phyloP scores from a whole-genome alignment of 495 filamentous ascomycete genomes.

The Xylaria intraflava region DNA sequence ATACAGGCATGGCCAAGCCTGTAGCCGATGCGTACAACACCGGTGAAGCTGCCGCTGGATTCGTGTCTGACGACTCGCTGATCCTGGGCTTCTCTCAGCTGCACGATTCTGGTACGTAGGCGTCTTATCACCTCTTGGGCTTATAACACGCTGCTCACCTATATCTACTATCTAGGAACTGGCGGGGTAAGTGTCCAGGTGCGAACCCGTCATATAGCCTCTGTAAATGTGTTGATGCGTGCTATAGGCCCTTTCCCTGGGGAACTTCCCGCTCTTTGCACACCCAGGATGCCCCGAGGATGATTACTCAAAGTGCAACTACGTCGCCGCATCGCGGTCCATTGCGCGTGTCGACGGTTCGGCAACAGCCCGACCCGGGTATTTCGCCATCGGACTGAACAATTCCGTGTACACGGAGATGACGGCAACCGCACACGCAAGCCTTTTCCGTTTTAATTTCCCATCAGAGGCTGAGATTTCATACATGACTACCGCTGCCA shows the following conservation, averaged over 20 bases:
- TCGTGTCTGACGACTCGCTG: slow-evolving; percentile 50
- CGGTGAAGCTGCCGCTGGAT: slow-evolving; percentile 62
- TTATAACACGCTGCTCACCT: slow-evolving; percentile 10
- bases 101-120: slow-evolving; percentile 55
- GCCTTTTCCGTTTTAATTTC: slow-evolving; percentile 65
- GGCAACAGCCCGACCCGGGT: slow-evolving; percentile 56
- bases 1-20: slow-evolving; percentile 57
- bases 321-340: slow-evolving; percentile 43
- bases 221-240: slow-evolving; percentile 22
- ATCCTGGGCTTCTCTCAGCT: slow-evolving; percentile 53
- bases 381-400: slow-evolving; percentile 57
- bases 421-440: slow-evolving; percentile 58
- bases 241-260: slow-evolving; percentile 50
- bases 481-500: neutral
- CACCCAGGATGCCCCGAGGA: slow-evolving; percentile 60
- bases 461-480: slow-evolving; percentile 26
- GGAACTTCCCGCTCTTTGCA: slow-evolving; percentile 70
- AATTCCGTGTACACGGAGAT: slow-evolving; percentile 64
- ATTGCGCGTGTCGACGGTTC: slow-evolving; percentile 44
- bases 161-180: slow-evolving; percentile 36
- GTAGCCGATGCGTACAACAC: slow-evolving; percentile 52
- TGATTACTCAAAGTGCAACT: slow-evolving; percentile 55
- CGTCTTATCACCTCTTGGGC: neutral
- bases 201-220: neutral
- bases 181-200: slow-evolving; percentile 42